A percentile compares a stretch with the other conserved stretches of the same genome.
Conservation (phyloP, 768 basidiomycete genomes). For the Agrocybe pediades region DNA sequence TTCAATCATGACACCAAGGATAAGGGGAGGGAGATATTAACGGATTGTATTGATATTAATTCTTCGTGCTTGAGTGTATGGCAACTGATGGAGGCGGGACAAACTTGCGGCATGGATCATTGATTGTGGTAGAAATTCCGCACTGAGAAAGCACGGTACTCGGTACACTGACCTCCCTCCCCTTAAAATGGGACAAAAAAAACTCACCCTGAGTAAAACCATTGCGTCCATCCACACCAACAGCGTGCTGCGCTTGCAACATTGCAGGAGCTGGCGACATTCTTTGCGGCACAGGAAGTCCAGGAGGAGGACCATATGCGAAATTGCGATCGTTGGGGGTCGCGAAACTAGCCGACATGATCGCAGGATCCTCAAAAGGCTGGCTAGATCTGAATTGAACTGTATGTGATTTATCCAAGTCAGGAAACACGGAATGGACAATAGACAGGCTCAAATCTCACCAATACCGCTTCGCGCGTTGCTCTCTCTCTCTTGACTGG, state of each 20-base stretch:
- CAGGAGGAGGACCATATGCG: slow-evolving; percentile 67
- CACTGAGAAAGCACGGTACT: slow-evolving; percentile 88
- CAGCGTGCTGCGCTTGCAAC: slow-evolving; percentile 21
- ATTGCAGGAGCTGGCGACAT: slow-evolving; percentile 23
- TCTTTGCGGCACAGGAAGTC: slow-evolving; percentile 49
- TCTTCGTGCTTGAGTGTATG: slow-evolving; percentile 29
- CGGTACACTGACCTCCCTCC: slow-evolving; percentile 89
- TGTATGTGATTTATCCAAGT: slow-evolving; percentile 12
- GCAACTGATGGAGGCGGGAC: slow-evolving; percentile 20
- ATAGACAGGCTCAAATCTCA: slow-evolving; percentile 14
- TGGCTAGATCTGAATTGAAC: slow-evolving; percentile 30
- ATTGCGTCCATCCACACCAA: slow-evolving; percentile 29
- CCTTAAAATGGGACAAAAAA: slow-evolving; percentile 52
- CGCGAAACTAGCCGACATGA: slow-evolving; percentile 74
- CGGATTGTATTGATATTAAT: slow-evolving; percentile 24
- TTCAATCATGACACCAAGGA: slow-evolving; percentile 46
- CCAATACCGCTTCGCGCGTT: slow-evolving; percentile 20
- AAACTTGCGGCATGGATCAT: slow-evolving; percentile 51
- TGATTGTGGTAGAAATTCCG: slow-evolving; percentile 77
- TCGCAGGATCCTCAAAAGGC: slow-evolving; percentile 74
- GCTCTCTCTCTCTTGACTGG: slow-evolving; percentile 60
- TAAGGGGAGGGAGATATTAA: slow-evolving; percentile 45
- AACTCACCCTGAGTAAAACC: slow-evolving; percentile 69
- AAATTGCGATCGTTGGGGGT: slow-evolving; percentile 36
- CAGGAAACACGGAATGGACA: neutral